Base-by-base conservation (phyloP, 805 yeast genomes). In the Ascoidea rubescens region DNA sequence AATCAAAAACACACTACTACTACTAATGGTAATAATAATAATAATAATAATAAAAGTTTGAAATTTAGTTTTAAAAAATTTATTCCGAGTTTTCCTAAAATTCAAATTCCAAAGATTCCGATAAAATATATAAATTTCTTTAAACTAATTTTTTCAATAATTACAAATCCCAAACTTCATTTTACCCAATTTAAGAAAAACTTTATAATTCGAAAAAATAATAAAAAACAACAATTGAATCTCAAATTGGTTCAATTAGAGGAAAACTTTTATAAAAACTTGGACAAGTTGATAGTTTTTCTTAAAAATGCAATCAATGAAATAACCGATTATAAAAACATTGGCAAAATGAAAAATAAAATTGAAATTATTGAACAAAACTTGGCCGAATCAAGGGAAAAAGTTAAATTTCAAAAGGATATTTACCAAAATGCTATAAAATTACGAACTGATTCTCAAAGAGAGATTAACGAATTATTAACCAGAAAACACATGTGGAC, bases 401-500 rank as follows among this genome's bases (percentile, higher is more conserved):
- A 67, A 1, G 80, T 85, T 5, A 72, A 70, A 46, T 47, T 44
- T 0, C 69, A 78, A 5, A 87, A 85, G 60, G 62, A 59, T 0
- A 60, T 60, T 4, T 84, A 87, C 62, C 67, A 76, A 4, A 71
- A 71, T 8, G 88, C 95, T 0, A 77, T 87, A 17, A 75, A 76
- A 17, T 65, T 68, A 45, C 73, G 96, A 55, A 73, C 87, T 0
- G 67, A 67, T 10, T 82, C 91, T 44, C 99, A 95, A 62, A 77
- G 80, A 52, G 89, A 87, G 58, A 82, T 93, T 51, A 93, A 90
- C 63, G 96, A 89, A 60, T 69, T 93, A 16, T 67, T 93, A 45
- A 91, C 91, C 57, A 70, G 97, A 50, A 90, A 93, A 58, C 82
- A 83, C 58, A 72, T 76, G 28, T 93, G 99, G 99, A 65, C 76